Percentiles rank a stretch among this genome's conserved stretches.
These are phyloP conservation scores for Gautieria morchelliformis DNA, from an alignment of 768 basidiomycete genomes.

Conservation along the genomic window DNA sequence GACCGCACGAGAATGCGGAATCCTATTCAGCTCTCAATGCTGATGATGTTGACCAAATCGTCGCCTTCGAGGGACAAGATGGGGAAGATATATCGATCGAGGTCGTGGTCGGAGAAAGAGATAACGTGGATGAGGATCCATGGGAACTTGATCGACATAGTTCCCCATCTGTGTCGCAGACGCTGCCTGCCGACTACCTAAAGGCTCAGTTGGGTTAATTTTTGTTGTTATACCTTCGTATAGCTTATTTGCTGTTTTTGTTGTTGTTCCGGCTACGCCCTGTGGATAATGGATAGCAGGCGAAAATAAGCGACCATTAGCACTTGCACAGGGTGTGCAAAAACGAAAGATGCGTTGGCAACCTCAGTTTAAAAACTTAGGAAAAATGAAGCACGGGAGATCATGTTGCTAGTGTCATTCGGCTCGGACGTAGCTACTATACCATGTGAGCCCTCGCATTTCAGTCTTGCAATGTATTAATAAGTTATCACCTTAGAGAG, in stretches of 20 bases:
- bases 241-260: background rate
- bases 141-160: constrained; percentile 1
- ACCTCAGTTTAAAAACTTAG: no score
- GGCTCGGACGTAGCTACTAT: no score
- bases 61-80: background rate
- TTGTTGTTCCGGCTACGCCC: background rate
- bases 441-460: no score
- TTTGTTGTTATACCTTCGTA: background rate
- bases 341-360: no score
- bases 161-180: no score
- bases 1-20: background rate
- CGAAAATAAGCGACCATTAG: no score
- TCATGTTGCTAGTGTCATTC: no score
- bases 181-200: background rate
- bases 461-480: no score
- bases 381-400: no score
- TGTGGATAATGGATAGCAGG: no score
- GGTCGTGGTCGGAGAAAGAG: constrained; percentile 16
- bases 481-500: no score
- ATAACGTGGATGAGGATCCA: constrained; percentile 6
- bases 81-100: background rate
- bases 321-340: no score
- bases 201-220: background rate
- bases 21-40: background rate
- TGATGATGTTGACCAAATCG: background rate